phyloP scores from a whole-genome alignment of 2,329 filamentous ascomycete species.

The Mycocentrospora acerina region DNA sequence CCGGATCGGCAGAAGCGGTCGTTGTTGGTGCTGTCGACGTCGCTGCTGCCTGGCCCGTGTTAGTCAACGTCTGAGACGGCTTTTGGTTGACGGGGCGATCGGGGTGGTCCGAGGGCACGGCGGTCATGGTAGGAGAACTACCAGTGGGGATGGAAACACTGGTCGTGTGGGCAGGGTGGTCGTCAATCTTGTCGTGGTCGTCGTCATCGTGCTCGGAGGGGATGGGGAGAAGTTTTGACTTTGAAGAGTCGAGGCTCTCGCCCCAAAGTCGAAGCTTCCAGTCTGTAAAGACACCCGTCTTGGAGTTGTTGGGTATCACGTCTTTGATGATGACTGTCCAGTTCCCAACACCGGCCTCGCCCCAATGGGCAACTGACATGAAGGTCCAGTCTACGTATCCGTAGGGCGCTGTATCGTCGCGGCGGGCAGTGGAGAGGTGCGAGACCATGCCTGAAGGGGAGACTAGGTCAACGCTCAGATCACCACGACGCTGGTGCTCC shows the following conservation, averaged over 20 bases:
- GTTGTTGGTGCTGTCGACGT: conserved; percentile 22
- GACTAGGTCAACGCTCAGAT: conserved; percentile 87
- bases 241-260: conserved; percentile 74
- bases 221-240: conserved; percentile 75
- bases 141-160: conserved; percentile 48
- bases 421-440: conserved; percentile 76
- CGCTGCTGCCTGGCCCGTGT: conserved; percentile 21
- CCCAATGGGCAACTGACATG: conserved; percentile 98
- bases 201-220: conserved; percentile 82
- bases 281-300: conserved; percentile 78
- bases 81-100: conserved; percentile 62
- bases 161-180: conserved; percentile 63
- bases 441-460: conserved; percentile 81
- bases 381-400: conserved; percentile 98
- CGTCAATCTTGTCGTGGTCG: conserved; percentile 67
- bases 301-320: conserved; percentile 68
- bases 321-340: conserved; percentile 94
- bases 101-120: conserved; percentile 50
- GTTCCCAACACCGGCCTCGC: conserved; percentile 80
- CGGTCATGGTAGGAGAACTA: conserved; percentile 47
- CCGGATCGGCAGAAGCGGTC: conserved; percentile 20
- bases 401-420: conserved; percentile 62
- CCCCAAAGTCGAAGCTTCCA: conserved; percentile 96
- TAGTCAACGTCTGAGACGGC: conserved; percentile 41
- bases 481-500: conserved; percentile 80